Percentiles rank a stretch among this genome's conserved stretches.
These are phyloP conservation scores for Solanum raphanifolium DNA, from an alignment of 257 asterid genomes.

Conservation along the genomic window DNA sequence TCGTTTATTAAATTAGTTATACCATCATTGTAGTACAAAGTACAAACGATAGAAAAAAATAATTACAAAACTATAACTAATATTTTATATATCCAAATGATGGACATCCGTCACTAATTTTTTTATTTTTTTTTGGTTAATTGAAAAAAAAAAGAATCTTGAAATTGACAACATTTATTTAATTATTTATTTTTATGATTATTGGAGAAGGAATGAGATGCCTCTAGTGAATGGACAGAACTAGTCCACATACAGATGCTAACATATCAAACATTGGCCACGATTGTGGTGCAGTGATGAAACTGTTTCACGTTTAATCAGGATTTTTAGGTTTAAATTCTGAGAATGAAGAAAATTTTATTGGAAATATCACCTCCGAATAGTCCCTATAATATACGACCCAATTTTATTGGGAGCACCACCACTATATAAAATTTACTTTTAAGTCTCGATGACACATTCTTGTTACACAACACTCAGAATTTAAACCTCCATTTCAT, in stretches of 20 bases:
- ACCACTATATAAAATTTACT: not conserved
- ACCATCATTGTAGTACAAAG: not conserved
- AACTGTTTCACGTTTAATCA: fast-evolving
- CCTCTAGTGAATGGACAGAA: not conserved
- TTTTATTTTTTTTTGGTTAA: not conserved
- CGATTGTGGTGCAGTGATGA: not conserved
- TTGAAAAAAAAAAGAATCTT: not conserved
- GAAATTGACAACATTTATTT: not conserved
- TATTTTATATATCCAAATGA: not conserved
- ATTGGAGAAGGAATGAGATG: not conserved
- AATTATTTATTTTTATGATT: not conserved
- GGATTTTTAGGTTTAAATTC: fast-evolving
- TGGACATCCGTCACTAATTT: not conserved
- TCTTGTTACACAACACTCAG: fast-evolving
- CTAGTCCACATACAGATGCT: not conserved
- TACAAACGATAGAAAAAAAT: no score
- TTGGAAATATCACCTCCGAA: fast-evolving
- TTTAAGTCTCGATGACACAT: fast-evolving
- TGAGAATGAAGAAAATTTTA: not conserved
- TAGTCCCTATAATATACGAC: not conserved
- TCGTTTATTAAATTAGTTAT: no score
- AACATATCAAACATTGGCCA: no score
- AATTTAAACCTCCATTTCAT: not conserved
- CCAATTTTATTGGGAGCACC: no score
- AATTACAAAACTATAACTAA: not conserved